Evolutionary conservation across 352 stramenopile genomes (phyloP).

Genomic region (Thalassiosira ordinaria): DNA sequence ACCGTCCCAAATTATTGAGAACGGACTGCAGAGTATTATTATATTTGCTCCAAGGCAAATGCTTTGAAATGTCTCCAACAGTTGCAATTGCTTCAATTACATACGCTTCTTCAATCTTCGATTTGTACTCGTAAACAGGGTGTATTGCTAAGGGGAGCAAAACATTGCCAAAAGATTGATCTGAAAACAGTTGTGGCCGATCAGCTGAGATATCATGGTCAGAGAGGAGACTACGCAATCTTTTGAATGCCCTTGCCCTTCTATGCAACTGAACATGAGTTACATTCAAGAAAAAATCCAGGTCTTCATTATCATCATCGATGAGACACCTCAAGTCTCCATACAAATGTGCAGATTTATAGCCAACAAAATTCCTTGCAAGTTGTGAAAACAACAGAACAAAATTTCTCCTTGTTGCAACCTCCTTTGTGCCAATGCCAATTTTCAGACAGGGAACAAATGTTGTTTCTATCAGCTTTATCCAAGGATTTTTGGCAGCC

Average conservation of each 20-base stretch:
- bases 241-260: slow-evolving; percentile 90
- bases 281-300: slow-evolving; percentile 99
- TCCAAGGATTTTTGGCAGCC: slow-evolving; percentile 48
- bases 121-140: slow-evolving; percentile 94
- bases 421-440: slow-evolving; percentile 67
- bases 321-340: slow-evolving; percentile 79
- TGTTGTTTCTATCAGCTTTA: slow-evolving; percentile 76
- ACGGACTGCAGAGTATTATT: slow-evolving; percentile 90
- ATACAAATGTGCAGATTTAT: slow-evolving; percentile 74
- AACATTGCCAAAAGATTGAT: slow-evolving; percentile 90
- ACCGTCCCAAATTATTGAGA: slow-evolving; percentile 89
- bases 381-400: slow-evolving; percentile 79
- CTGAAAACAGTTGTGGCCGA: slow-evolving; percentile 50
- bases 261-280: slow-evolving; percentile 98
- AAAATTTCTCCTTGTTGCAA: slow-evolving; percentile 68
- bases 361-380: slow-evolving; percentile 55
- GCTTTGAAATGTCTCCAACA: slow-evolving; percentile 89
- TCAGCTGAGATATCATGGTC: slow-evolving; percentile 42
- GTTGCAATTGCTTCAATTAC: slow-evolving; percentile 93
- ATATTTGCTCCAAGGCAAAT: slow-evolving; percentile 97
- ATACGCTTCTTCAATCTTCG: slow-evolving; percentile 92
- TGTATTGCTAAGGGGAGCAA: slow-evolving; percentile 95
- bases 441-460: slow-evolving; percentile 71
- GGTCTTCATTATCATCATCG: slow-evolving; percentile 86
- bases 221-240: slow-evolving; percentile 89